These are phyloP conservation scores for Leccinellum rugosiceps DNA, from an alignment of 768 basidiomycete species.

Conservation along the genomic window DNA sequence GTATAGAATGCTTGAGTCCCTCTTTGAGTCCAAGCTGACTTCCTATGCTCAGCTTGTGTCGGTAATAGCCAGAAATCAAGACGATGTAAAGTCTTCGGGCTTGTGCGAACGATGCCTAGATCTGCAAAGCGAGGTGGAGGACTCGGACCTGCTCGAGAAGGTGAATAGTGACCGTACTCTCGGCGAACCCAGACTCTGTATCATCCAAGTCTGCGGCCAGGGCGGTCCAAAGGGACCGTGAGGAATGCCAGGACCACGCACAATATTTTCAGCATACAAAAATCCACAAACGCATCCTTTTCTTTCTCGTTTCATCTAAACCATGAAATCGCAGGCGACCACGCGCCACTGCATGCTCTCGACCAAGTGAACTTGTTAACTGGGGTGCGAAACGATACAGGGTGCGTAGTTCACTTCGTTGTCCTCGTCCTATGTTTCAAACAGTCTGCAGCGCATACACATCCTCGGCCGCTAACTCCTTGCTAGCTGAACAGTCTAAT, in stretches of 20 bases:
- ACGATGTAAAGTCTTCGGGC: slow-evolving; percentile 67
- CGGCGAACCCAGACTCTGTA: slow-evolving; percentile 58
- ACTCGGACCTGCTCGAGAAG: slow-evolving; percentile 82
- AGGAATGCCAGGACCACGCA: slow-evolving; percentile 83
- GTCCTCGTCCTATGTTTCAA: background rate
- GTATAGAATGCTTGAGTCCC: slow-evolving; percentile 89
- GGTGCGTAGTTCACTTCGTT: slow-evolving; percentile 47
- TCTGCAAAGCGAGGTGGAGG: slow-evolving; percentile 83
- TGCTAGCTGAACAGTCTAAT: slow-evolving; percentile 86
- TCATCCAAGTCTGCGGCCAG: slow-evolving; percentile 84
- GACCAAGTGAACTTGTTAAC: slow-evolving; percentile 85
- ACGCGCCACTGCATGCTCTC: slow-evolving; percentile 76
- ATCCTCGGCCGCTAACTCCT: slow-evolving; percentile 79
- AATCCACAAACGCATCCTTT: slow-evolving; percentile 37
- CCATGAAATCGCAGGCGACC: slow-evolving; percentile 52
- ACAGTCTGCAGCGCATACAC: slow-evolving; percentile 72
- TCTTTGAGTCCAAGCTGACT: slow-evolving; percentile 88
- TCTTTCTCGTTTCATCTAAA: background rate
- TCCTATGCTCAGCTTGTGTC: slow-evolving; percentile 86
- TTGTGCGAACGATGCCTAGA: slow-evolving; percentile 75
- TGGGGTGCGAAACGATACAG: slow-evolving; percentile 94
- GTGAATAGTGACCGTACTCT: slow-evolving; percentile 49
- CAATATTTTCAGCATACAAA: slow-evolving; percentile 85
- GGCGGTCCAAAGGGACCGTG: slow-evolving; percentile 85
- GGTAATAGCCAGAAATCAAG: slow-evolving; percentile 48